Percentiles rank a stretch among this genome's conserved stretches.
Conservation (phyloP, 2,329 filamentous ascomycete genomes). For the Fusarium nematophilum region DNA sequence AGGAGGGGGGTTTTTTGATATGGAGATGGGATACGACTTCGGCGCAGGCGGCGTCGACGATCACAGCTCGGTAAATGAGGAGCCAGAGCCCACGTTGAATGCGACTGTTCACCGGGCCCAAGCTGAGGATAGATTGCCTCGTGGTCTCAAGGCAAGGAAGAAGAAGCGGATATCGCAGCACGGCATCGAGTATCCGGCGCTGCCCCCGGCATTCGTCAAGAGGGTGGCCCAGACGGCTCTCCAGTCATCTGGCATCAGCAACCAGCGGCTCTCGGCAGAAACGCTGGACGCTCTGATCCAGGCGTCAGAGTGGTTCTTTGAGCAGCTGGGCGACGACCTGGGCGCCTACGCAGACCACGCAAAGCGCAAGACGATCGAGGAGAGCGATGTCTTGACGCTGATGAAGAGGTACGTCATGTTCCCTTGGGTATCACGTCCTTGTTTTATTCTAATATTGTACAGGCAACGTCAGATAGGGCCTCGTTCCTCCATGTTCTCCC, state of each 20-base stretch:
- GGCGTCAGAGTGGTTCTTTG: slow-evolving; percentile 92
- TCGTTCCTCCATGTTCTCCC: slow-evolving; percentile 80
- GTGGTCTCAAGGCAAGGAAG: slow-evolving; percentile 39
- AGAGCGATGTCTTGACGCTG: slow-evolving; percentile 82
- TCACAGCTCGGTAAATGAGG: slow-evolving; percentile 40
- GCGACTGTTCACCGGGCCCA: slow-evolving; percentile 4
- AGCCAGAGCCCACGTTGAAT: slow-evolving; percentile 21
- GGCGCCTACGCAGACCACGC: slow-evolving; percentile 84
- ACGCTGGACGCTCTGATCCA: slow-evolving; percentile 80
- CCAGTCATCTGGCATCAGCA: slow-evolving; percentile 72
- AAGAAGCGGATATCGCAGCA: slow-evolving; percentile 70
- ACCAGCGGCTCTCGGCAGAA: slow-evolving; percentile 77
- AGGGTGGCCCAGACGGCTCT: slow-evolving; percentile 77
- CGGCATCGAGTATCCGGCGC: slow-evolving; percentile 79
- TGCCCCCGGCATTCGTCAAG: slow-evolving; percentile 81
- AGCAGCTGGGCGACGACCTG: slow-evolving; percentile 85
- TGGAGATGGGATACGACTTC: slow-evolving; percentile 32
- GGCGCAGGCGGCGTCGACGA: slow-evolving; percentile 34
- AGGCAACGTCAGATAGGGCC: slow-evolving; percentile 82
- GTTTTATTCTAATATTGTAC: slow-evolving; percentile 49
- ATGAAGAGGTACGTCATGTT: slow-evolving; percentile 78
- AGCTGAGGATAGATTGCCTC: slow-evolving; percentile 25
- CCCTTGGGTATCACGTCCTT: slow-evolving; percentile 36
- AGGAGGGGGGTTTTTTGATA: slow-evolving; percentile 26
- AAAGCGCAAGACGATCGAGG: slow-evolving; percentile 85